Base-by-base conservation (phyloP, 371 early-diverging fungal species). In the Mortierella sp. region DNA sequence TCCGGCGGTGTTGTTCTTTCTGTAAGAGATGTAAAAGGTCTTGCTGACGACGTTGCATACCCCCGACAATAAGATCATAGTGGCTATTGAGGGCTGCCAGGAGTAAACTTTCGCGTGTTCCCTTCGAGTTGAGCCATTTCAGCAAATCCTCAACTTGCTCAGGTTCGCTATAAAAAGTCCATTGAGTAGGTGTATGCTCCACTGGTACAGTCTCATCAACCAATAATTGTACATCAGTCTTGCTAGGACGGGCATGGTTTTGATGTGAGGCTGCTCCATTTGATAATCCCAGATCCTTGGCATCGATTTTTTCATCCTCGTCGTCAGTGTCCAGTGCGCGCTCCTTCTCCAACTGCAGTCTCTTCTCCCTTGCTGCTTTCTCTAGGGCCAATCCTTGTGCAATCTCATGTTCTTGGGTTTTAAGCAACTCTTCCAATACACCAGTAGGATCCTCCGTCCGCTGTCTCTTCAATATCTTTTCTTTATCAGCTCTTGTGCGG, bases 41-140 rank as follows among this genome's bases (percentile, higher is more conserved):
- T 79, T 87, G 73, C 24, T 67, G 75, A 7, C 70, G 71, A 55
- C 70, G 70, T 59, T 88, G 86, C 87, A 90, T 90, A 19, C 90
- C 88, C 16, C 77, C 75, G 1, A 84, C 71, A 60, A 90, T 66
- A 63, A 81, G 69, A 45, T 86, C 85, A 22, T 76, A 62, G 16
- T 86, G 84, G 33, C 79, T 85, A 15, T 90, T 86, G 13, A 94
- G 68, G 74, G 92, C 89, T 0, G 84, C 72, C 43, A 84, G 77
- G 52, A 94, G 75, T 21, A 84, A 84, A 50, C 84, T 82, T 76
- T 96, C 97, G 6, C 95, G 89, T 11, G 86, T 72, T 52, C 97
- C 97, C 36, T 93, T 89, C 15, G 88, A 84, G 76, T 95, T 94
- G 47, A 96, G 84, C 96, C 96, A 96, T 13, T 78, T 74, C 70